Conservation (phyloP, 1,139 yeast genomes). For the Pichia sp. region DNA sequence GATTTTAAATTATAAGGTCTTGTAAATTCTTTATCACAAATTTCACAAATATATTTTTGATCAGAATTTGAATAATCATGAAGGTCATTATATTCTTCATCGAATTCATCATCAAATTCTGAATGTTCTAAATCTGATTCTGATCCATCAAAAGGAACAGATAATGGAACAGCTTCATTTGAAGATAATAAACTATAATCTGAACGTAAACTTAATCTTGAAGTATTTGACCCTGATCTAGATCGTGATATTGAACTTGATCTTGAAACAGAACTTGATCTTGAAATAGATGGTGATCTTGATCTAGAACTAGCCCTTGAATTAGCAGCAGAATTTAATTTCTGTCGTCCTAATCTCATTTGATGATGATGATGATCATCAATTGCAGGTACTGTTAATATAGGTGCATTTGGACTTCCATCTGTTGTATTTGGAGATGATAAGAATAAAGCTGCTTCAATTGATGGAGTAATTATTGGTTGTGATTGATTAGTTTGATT, state of each 20-base stretch:
- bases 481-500: conserved; percentile 6
- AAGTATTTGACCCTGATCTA: not conserved
- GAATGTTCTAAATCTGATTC: not conserved
- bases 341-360: conserved; percentile 27
- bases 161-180: conserved; percentile 3
- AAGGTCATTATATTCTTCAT: conserved; percentile 15
- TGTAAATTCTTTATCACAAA: conserved; percentile 83
- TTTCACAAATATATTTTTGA: conserved; percentile 63
- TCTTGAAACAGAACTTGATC: conserved; percentile 10
- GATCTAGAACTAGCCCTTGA: conserved; percentile 21
- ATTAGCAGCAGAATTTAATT: not conserved
- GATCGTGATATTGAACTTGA: not conserved
- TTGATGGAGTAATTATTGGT: not conserved
- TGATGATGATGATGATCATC: conserved; percentile 14
- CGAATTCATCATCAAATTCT: conserved; percentile 18
- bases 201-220: not conserved
- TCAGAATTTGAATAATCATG: not conserved
- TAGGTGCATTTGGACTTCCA: conserved; percentile 10
- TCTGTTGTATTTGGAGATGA: not conserved
- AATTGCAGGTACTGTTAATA: not conserved
- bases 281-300: conserved; percentile 21
- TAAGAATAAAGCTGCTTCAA: not conserved
- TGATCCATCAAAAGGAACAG: too few relatives aligned
- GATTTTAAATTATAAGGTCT: conserved; percentile 90
- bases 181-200: conserved; percentile 1